Base-by-base conservation (phyloP, 768 basidiomycete species). In the Mycena crocata region DNA sequence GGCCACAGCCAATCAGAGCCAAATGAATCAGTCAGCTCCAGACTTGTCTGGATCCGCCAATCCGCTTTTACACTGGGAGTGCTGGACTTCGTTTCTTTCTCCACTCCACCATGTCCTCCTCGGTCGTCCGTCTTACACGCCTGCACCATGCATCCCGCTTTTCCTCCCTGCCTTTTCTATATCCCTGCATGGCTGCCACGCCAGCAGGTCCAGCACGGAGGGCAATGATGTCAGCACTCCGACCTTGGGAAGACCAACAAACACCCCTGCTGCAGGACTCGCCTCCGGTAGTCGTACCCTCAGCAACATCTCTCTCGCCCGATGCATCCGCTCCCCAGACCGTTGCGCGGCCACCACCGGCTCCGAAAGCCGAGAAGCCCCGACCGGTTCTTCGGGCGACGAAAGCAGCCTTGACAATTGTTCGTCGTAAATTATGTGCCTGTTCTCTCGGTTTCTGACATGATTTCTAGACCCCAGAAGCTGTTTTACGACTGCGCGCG, bases 361-460 rank as follows among this genome's bases (percentile, higher is more conserved):
- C 81, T 13, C 93, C 93, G 21, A 90, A 86, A 74, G 81, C 81
- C 10, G 87, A 89, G 68, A 88, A 89, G 48, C 84, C 87, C 2
- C 80, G 90, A 71, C 92, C 91, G 3, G 86, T 81, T 64, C 83
- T 94, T 65, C 84, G 88, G 56, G 82, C 94, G 0, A 85, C 87
- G 58, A 95, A 94, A 77, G 93, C 93, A 5, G 93, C 93, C 4
- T 79, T 96, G 51, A 82, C 88, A 12, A 87, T 96, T 58, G 94
- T 94, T 70, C 66, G 84, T 83, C 35, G 50, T 58, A 35, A 21
- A 69, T 35, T 46, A 5, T 7, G n/a, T 24, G n/a, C n/a, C 21
- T 51, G 23, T 59, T 37, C 58, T 49, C 35, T 50, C 23, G 14
- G 14, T 64, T 51, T 59, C 46, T 45, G 40, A 42, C 19, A 48